phyloP scores from a whole-genome alignment of 805 yeast species.

The Zygosaccharomyces bisporus region DNA sequence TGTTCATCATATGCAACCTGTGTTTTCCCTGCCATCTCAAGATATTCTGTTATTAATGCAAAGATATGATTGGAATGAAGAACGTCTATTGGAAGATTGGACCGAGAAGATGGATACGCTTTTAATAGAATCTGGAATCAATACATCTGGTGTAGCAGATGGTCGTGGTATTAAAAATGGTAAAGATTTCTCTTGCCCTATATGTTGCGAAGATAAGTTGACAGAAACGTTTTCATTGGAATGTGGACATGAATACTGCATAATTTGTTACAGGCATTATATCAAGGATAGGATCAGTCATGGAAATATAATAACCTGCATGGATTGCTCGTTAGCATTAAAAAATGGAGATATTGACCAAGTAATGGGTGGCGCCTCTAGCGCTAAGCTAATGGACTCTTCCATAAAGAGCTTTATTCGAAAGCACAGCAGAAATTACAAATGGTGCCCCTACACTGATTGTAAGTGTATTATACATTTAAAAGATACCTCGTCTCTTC shows the following conservation, averaged over 20 bases:
- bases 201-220: constrained; percentile 65
- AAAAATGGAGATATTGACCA: constrained; percentile 41
- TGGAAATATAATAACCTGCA: constrained; percentile 59
- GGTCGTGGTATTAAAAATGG: constrained; percentile 17
- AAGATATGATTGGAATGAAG: constrained; percentile 56
- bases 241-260: constrained; percentile 73
- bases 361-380: constrained; percentile 36
- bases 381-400: constrained; percentile 33
- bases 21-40: constrained; percentile 28
- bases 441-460: constrained; percentile 86
- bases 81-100: constrained; percentile 51
- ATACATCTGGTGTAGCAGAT: constrained; percentile 4
- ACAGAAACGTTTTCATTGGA: constrained; percentile 46
- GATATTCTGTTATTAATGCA: constrained; percentile 44
- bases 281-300: constrained; percentile 42
- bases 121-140: constrained; percentile 36
- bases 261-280: constrained; percentile 62
- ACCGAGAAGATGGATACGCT: constrained; percentile 43
- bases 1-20: constrained; percentile 30
- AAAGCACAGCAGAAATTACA: constrained; percentile 44
- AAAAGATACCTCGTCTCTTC: constrained; percentile 27
- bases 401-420: constrained; percentile 51
- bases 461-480: constrained; percentile 58
- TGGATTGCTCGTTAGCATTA: constrained; percentile 48
- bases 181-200: constrained; percentile 47